Conservation (phyloP, 1,284 basidiomycete genomes). For the Pascua guehoae region DNA sequence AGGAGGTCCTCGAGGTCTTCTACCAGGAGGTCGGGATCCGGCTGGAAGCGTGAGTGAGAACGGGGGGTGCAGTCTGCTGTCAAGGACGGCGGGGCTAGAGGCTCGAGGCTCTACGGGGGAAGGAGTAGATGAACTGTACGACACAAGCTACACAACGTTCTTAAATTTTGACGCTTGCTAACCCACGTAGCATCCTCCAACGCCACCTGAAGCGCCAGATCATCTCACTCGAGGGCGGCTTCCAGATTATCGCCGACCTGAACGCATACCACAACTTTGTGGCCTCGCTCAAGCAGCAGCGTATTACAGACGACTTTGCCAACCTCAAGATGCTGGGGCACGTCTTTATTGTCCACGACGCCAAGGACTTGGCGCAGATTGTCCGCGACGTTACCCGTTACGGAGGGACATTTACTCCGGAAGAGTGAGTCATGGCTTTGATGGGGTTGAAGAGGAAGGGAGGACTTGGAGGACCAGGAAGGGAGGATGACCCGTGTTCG, state of each 20-base stretch:
- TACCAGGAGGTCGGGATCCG: constrained; percentile 95
- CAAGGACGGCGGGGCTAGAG: no score
- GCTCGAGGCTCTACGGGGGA: no score
- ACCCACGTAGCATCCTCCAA: constrained; percentile 69
- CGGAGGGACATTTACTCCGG: constrained; percentile 85
- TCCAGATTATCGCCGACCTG: constrained; percentile 92
- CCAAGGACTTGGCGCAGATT: constrained; percentile 90
- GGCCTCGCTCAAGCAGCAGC: constrained; percentile 63
- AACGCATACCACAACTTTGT: constrained; percentile 91
- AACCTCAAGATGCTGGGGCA: constrained; percentile 95
- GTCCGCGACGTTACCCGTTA: constrained; percentile 90
- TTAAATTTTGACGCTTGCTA: neutral
- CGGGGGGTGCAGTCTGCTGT: no score
- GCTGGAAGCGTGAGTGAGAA: constrained; percentile 67
- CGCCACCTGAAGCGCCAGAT: constrained; percentile 97
- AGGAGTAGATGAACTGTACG: no score
- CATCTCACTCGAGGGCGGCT: constrained; percentile 87
- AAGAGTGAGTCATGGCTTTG: constrained; percentile 58
- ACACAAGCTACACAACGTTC: neutral
- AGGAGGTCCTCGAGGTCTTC: constrained; percentile 94
- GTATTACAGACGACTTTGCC: constrained; percentile 79
- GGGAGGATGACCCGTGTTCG: no score
- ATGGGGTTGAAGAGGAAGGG: neutral
- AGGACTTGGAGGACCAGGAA: no score
- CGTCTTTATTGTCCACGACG: constrained; percentile 78